These are phyloP conservation scores for Evansstolkia leycettana DNA, from an alignment of 495 filamentous ascomycete species.

Conservation along the genomic window DNA sequence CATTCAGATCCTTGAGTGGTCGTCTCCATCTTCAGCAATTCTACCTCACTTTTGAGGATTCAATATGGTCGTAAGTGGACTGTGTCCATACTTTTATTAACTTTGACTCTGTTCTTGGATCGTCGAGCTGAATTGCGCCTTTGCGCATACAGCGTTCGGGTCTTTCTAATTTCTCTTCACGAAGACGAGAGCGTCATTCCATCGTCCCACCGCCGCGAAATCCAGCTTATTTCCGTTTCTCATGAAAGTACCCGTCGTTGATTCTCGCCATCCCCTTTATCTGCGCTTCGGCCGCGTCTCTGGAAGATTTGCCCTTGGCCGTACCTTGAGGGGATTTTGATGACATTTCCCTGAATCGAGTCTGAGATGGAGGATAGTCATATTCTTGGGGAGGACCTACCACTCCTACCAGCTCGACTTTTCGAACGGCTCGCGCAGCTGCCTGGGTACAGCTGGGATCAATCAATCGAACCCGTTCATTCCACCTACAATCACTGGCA, in stretches of 20 bases:
- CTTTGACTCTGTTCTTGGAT: too few relatives aligned
- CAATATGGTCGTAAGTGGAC: too few relatives aligned
- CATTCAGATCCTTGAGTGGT: too few relatives aligned
- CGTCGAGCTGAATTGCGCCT: too few relatives aligned
- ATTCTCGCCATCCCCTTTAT: conserved; percentile 3
- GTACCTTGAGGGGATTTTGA: conserved; percentile 9
- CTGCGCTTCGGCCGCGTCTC: conserved; percentile 1
- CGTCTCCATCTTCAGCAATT: too few relatives aligned
- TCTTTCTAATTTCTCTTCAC: too few relatives aligned
- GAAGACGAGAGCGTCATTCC: conserved; percentile 10
- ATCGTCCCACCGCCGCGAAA: conserved; percentile 2
- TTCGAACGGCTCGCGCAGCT: conserved; percentile 62
- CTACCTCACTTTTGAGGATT: too few relatives aligned
- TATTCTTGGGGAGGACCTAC: conserved; percentile 45
- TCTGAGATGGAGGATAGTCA: conserved; percentile 28
- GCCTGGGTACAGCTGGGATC: conserved; percentile 67
- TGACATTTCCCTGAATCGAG: conserved; percentile 7
- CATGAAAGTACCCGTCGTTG: conserved; percentile 8
- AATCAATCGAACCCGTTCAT: conserved; percentile 55
- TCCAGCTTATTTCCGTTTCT: background rate
- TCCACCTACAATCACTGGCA: conserved; percentile 77
- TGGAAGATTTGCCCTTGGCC: conserved; percentile 10
- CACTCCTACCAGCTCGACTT: conserved; percentile 56
- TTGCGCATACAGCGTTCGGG: too few relatives aligned
- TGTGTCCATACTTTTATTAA: too few relatives aligned